These are phyloP conservation scores for Cyclotella kingstonii DNA, from an alignment of 108 stramenopile species.

Conservation along the genomic window DNA sequence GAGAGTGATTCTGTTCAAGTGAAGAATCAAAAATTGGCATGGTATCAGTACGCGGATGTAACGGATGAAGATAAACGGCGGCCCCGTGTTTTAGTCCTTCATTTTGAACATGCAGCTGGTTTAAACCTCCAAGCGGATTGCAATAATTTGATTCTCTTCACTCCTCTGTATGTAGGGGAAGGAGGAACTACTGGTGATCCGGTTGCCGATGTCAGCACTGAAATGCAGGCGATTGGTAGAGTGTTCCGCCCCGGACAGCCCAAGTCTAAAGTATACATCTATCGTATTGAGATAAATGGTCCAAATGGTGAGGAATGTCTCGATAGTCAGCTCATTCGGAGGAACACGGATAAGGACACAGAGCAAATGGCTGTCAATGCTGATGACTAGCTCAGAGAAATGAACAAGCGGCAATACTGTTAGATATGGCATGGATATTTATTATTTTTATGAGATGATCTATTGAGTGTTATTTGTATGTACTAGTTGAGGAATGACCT, in stretches of 20 bases:
- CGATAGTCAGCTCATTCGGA: constrained; percentile 58
- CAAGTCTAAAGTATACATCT: constrained; percentile 49
- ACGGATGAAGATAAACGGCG: constrained; percentile 63
- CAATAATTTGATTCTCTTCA: constrained; percentile 65
- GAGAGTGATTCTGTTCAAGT: constrained; percentile 45
- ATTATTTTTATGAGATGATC: no score
- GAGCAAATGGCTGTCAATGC: constrained; percentile 57
- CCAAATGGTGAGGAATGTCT: constrained; percentile 64
- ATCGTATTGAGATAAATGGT: constrained; percentile 58
- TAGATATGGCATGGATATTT: no score
- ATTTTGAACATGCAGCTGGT: constrained; percentile 72
- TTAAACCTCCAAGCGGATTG: constrained; percentile 74
- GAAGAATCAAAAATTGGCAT: constrained; percentile 65
- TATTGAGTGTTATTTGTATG: no score
- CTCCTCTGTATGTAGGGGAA: constrained; percentile 61
- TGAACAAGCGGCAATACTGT: no score
- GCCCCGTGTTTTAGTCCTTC: constrained; percentile 63
- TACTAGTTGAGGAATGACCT: no score
- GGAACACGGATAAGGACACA: constrained; percentile 58
- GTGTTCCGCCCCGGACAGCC: constrained; percentile 69
- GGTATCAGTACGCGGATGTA: constrained; percentile 68
- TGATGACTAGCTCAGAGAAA: constrained; percentile 46
- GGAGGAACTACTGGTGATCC: constrained; percentile 52
- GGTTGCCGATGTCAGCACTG: constrained; percentile 67
- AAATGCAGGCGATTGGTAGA: constrained; percentile 74